Evolutionary conservation across 2,329 filamentous ascomycete genomes (phyloP).

Genomic region (Metarhizium anisopliae): DNA sequence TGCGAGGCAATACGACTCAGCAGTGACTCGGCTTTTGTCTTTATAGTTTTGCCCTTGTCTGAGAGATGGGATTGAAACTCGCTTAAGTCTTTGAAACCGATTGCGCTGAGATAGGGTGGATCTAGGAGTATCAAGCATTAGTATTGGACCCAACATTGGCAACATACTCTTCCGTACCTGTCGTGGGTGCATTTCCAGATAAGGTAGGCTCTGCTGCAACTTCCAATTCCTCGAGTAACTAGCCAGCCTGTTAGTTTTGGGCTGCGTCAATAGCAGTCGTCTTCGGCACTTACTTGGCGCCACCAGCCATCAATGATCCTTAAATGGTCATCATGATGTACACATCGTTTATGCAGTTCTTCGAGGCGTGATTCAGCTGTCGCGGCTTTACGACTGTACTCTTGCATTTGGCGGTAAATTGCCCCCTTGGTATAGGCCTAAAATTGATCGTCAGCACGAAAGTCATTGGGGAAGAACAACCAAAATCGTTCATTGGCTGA

Average conservation of each 20-base stretch:
- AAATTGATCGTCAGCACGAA: constrained; percentile 7
- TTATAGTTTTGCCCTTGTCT: constrained; percentile 67
- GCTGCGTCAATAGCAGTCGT: background rate
- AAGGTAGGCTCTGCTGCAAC: constrained; percentile 44
- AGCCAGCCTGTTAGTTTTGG: constrained; percentile 4
- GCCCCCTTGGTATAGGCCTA: constrained; percentile 65
- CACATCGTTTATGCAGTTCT: constrained; percentile 67
- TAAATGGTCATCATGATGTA: constrained; percentile 86
- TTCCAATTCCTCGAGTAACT: constrained; percentile 58
- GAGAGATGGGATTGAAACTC: constrained; percentile 78
- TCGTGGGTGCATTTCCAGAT: constrained; percentile 10
- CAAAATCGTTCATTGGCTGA: background rate
- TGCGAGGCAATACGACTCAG: constrained; percentile 46
- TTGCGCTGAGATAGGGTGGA: constrained; percentile 45
- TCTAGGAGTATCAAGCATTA: constrained; percentile 31
- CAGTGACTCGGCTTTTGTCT: constrained; percentile 61
- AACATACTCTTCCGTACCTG: constrained; percentile 14
- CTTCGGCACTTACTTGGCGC: constrained; percentile 59
- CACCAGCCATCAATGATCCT: constrained; percentile 90
- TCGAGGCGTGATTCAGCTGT: constrained; percentile 73
- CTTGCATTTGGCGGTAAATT: constrained; percentile 93
- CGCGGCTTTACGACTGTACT: constrained; percentile 86
- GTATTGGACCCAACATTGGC: background rate
- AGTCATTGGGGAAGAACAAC: background rate
- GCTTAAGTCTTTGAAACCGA: constrained; percentile 53